A percentile compares a stretch with the other conserved stretches of the same genome.
Evolutionary conservation across 1,139 yeast genomes (phyloP).

Genomic region (Hemisphaericaspora xylofermentans): DNA sequence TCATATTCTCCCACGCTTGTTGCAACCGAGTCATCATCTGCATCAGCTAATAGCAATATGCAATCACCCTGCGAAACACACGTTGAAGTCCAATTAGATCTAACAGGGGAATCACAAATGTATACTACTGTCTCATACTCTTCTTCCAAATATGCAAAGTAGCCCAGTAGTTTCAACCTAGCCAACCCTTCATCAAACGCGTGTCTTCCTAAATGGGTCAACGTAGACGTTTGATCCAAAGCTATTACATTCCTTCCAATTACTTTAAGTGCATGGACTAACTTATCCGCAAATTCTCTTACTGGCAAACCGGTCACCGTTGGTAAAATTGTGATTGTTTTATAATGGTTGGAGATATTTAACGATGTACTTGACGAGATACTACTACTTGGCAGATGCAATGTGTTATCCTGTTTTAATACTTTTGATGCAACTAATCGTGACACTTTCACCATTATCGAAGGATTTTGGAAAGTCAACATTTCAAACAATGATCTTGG

Average conservation of each 20-base stretch:
- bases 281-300: constrained; percentile 72
- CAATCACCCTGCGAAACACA: constrained; percentile 97
- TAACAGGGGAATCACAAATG: constrained; percentile 80
- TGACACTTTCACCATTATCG: constrained; percentile 87
- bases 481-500: constrained; percentile 88
- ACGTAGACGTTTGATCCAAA: constrained; percentile 76
- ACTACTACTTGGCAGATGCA: constrained; percentile 10
- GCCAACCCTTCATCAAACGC: constrained; percentile 87
- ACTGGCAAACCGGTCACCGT: constrained; percentile 80
- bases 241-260: constrained; percentile 76
- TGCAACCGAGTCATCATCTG: constrained; percentile 57
- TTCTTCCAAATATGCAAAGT: constrained; percentile 89
- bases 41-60: constrained; percentile 68
- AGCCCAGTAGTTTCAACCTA: constrained; percentile 80
- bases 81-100: constrained; percentile 87
- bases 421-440: constrained; percentile 82
- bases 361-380: constrained; percentile 29
- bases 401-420: constrained; percentile 21
- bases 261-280: constrained; percentile 66
- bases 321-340: constrained; percentile 85
- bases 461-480: constrained; percentile 80
- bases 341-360: constrained; percentile 50
- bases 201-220: constrained; percentile 82
- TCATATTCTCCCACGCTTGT: constrained; percentile 86
- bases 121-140: constrained; percentile 82